Conservation (phyloP, 345 rosid genomes). For the Hypericum perforatum region DNA sequence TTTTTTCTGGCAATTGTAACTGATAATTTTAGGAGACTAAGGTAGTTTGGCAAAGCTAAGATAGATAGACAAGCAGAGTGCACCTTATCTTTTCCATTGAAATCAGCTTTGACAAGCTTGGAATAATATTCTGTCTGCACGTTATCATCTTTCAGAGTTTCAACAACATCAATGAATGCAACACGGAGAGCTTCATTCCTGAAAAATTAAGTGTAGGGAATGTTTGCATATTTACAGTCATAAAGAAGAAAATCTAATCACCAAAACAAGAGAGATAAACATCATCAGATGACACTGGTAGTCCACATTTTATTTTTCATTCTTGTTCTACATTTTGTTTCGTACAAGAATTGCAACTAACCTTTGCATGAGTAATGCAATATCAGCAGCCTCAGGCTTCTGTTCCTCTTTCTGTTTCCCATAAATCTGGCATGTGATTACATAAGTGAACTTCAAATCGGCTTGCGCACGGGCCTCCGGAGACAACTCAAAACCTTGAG, state of each 20-base stretch:
- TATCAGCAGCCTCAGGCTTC: conserved; percentile 87
- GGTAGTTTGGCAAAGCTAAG: too few relatives aligned
- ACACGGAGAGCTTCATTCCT: conserved; percentile 99
- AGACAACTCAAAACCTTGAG: conserved; percentile 79
- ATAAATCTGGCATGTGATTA: conserved; percentile 92
- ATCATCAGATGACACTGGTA: not conserved
- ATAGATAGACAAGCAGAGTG: not conserved
- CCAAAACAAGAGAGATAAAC: not conserved
- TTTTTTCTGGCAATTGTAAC: too few relatives aligned
- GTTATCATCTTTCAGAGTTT: conserved; percentile 59
- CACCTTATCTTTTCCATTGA: conserved; percentile 97
- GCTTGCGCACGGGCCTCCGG: conserved; percentile 88
- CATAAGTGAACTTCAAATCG: conserved; percentile 88
- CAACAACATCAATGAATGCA: conserved; percentile 89
- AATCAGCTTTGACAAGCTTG: conserved; percentile 92
- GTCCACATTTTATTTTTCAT: too few relatives aligned
- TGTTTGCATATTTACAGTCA: not conserved
- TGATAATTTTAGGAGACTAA: too few relatives aligned
- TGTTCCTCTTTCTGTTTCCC: conserved; percentile 95
- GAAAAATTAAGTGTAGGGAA: conserved; percentile 16
- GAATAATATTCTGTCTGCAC: conserved; percentile 73
- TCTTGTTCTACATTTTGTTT: too few relatives aligned
- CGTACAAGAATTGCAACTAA: conserved; percentile 4
- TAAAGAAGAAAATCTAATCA: not conserved
- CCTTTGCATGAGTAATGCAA: conserved; percentile 94